Base-by-base conservation (phyloP, 768 basidiomycete genomes). In the Boletus patriciae region DNA sequence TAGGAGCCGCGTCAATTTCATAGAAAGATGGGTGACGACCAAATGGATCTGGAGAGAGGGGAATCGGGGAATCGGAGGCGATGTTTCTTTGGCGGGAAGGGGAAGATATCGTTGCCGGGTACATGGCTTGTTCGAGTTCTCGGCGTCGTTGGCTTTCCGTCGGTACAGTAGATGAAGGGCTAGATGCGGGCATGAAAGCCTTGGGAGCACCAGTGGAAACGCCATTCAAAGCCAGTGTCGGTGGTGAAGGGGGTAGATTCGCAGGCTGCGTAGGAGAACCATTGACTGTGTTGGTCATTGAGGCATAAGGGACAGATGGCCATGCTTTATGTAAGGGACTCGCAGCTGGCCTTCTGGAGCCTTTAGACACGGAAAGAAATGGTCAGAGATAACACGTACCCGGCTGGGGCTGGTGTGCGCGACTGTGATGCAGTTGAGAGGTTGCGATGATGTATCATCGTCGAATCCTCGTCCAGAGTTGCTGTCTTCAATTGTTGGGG, bases 31-130 rank as follows among this genome's bases (percentile, higher is more conserved):
- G 78, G 63, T 81, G 86, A 27, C 89, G 80, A 12, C 86, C 85
- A 65, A 92, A 92, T 27, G 90, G 90, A 73, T 92, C 90, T 9
- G 90, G 88, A 11, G 89, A 88, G n/a, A 91, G 75, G 38, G 91
- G 91, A 53, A 92, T 88, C 21, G 88, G 86, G 2, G 85, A 84
- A 41, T 77, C 77, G 10, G 74, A 58, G 31, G 62, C 44, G 63
- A 57, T 37, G 54, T 66, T 51, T 57, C 62, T 44, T 50, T 66
- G 63, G 52, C 34, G 60, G 31, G 66, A 62, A 52, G 69, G 60
- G 25, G 72, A 61, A 19, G 71, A 66, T 27, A 71, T 68, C 42
- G 73, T 68, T 29, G 75, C 66, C 23, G 80, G 77, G 67, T 84
- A 87, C 19, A 74, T 65, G 13, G 66, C 69, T 29, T 78, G 75